Evolutionary conservation across 495 filamentous ascomycete species (phyloP).

Genomic region (Aspergillus cavernicola): DNA sequence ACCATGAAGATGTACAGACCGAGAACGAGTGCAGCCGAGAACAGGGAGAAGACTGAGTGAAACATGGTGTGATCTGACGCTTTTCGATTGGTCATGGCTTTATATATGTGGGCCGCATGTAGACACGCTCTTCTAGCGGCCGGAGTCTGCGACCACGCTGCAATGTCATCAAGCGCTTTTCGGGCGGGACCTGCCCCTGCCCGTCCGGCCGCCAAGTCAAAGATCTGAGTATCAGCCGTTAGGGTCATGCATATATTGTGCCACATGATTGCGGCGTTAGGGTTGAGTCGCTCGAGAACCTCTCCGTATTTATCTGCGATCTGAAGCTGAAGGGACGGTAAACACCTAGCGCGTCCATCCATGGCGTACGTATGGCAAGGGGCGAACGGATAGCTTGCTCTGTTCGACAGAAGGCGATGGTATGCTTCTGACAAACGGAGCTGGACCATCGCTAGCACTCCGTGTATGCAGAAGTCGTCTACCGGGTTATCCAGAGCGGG

Average conservation of each 20-base stretch:
- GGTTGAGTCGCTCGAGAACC: conserved; percentile 38
- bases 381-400: conserved; percentile 39
- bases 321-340: conserved; percentile 38
- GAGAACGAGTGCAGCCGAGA: conserved; percentile 48
- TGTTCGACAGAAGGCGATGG: conserved; percentile 42
- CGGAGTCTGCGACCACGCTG: conserved; percentile 49
- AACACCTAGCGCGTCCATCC: conserved; percentile 40
- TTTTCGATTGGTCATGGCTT: conserved; percentile 47
- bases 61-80: conserved; percentile 48
- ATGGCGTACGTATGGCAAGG: conserved; percentile 45
- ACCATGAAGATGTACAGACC: conserved; percentile 52
- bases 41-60: conserved; percentile 45
- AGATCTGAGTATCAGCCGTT: conserved; percentile 48
- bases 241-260: conserved; percentile 53
- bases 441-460: conserved; percentile 39
- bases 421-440: conserved; percentile 44
- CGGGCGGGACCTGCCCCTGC: conserved; percentile 40
- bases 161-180: conserved; percentile 47
- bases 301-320: conserved; percentile 38
- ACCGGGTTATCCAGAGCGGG: conserved; percentile 32
- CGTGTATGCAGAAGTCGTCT: conserved; percentile 39
- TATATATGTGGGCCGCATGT: conserved; percentile 51
- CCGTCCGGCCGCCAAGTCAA: conserved; percentile 48
- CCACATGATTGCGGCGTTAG: conserved; percentile 48
- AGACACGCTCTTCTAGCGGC: conserved; percentile 46